Conservation (phyloP, 148 eudicot species). For the Nepenthes mirabilis region DNA sequence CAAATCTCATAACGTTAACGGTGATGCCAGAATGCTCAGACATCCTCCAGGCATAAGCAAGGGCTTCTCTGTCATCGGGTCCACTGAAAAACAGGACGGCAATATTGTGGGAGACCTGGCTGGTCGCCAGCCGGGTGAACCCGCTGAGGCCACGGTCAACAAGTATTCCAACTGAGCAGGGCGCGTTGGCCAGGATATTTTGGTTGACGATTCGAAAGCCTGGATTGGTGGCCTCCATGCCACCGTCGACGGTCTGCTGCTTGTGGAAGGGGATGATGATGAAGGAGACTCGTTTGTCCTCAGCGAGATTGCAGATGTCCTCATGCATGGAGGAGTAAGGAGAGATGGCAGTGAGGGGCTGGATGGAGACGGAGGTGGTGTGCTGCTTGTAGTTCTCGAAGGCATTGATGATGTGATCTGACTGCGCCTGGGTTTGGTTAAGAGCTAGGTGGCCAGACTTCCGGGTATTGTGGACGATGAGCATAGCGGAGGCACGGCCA, state of each 20-base stretch:
- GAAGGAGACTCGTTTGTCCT: constrained; percentile 42
- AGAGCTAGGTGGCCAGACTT: constrained; percentile 46
- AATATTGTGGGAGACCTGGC: constrained; percentile 26
- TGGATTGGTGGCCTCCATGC: constrained; percentile 54
- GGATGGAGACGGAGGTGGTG: constrained; percentile 25
- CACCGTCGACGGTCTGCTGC: constrained; percentile 37
- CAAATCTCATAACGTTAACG: constrained; percentile 39
- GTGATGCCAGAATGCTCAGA: constrained; percentile 36
- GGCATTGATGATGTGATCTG: constrained; percentile 73
- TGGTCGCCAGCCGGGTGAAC: constrained; percentile 20
- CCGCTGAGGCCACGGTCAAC: constrained; percentile 41
- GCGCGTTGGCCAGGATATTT: constrained; percentile 49
- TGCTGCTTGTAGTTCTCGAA: constrained; percentile 57
- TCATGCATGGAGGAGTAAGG: constrained; percentile 70
- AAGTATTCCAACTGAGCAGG: constrained; percentile 59
- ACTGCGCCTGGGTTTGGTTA: constrained; percentile 71
- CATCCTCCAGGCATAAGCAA: constrained; percentile 49
- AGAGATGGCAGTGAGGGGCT: constrained; percentile 70
- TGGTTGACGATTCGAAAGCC: constrained; percentile 47
- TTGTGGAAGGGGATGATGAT: too few relatives aligned
- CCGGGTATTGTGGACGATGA: constrained; percentile 59
- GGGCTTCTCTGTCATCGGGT: constrained; percentile 60
- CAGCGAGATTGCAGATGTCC: constrained; percentile 51
- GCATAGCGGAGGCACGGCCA: constrained; percentile 54
- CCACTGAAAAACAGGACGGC: constrained; percentile 23